Evolutionary conservation across 176 grass and related monocot species (phyloP).

Genomic region (Cenchrus fungigraminus): DNA sequence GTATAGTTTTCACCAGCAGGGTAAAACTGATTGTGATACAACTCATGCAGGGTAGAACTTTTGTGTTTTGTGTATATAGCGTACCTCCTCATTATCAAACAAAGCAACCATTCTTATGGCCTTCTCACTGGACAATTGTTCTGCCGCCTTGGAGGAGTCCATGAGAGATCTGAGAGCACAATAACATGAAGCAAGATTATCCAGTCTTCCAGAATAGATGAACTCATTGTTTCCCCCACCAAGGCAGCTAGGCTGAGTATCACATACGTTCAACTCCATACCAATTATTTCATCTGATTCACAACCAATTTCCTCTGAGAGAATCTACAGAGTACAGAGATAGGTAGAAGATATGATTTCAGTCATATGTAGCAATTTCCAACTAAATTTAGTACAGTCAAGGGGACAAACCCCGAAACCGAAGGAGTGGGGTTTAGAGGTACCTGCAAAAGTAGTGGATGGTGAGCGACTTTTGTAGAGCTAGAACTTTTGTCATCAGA

Average conservation of each 20-base stretch:
- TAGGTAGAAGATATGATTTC: background rate
- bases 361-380: background rate
- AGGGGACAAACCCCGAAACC: background rate
- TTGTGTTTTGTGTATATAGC: background rate
- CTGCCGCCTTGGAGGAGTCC: constrained; percentile 62
- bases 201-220: constrained; percentile 95
- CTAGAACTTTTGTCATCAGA: constrained; percentile 62
- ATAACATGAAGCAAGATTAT: constrained; percentile 97
- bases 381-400: background rate
- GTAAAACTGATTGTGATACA: background rate
- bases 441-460: constrained; percentile 89
- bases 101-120: constrained; percentile 92
- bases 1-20: constrained; percentile 12
- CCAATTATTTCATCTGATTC: constrained; percentile 77
- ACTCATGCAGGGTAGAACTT: background rate
- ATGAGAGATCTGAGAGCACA: constrained; percentile 89
- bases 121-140: constrained; percentile 70
- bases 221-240: constrained; percentile 87
- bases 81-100: constrained; percentile 99
- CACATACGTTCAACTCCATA: constrained; percentile 94
- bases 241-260: constrained; percentile 92
- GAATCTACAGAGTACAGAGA: constrained; percentile 49
- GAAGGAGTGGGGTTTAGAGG: background rate
- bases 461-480: constrained; percentile 68
- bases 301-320: constrained; percentile 85